These are phyloP conservation scores for Jacaranda copaia DNA, from an alignment of 257 asterid species.

Conservation along the genomic window DNA sequence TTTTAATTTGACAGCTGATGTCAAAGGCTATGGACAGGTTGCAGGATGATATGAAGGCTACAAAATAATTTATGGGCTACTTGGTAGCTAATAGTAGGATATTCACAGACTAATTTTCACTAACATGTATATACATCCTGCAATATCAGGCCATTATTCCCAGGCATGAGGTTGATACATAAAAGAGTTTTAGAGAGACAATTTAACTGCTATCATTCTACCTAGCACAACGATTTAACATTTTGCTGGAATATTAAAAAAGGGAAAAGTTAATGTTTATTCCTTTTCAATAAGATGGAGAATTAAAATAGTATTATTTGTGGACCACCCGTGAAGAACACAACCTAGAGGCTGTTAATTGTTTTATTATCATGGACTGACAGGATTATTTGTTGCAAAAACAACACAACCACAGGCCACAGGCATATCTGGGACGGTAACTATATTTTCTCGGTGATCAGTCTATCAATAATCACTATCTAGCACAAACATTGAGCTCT, in stretches of 20 bases:
- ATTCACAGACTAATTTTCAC: no score
- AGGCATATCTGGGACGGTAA: not conserved
- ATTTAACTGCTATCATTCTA: not conserved
- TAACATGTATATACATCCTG: not conserved
- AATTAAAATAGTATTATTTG: no score
- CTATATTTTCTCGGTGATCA: not conserved
- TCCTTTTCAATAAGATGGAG: not conserved
- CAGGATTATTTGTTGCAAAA: not conserved
- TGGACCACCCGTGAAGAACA: not conserved
- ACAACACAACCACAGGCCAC: not conserved
- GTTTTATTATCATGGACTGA: not conserved
- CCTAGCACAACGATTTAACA: conserved; percentile 14
- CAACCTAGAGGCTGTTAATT: not conserved
- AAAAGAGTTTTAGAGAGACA: not conserved
- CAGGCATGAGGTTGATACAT: not conserved
- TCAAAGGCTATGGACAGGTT: no score
- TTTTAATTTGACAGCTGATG: no score
- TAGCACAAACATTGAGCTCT: not conserved
- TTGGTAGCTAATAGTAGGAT: no score
- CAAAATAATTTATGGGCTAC: no score
- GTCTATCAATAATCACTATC: not conserved
- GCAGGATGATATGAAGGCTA: no score
- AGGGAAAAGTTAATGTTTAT: not conserved
- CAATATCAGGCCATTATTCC: not conserved
- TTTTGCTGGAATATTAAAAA: not conserved